Percentiles rank a stretch among this genome's conserved stretches.
Evolutionary conservation across 2,329 filamentous ascomycete genomes (phyloP).

Genomic region (Colletotrichum abscissum): DNA sequence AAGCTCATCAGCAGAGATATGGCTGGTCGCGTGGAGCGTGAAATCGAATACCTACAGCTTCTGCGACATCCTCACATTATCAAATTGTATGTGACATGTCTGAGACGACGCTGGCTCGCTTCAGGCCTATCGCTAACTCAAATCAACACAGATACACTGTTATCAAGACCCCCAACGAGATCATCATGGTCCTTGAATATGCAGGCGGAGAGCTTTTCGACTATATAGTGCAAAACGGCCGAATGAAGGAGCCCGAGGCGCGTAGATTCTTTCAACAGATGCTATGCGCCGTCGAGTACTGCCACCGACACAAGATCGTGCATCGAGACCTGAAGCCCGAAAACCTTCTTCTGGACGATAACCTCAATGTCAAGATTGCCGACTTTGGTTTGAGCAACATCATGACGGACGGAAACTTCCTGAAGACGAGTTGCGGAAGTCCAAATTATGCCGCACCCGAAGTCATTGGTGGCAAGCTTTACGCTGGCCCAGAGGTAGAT

Average conservation of each 20-base stretch:
- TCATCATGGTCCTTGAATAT: conserved; percentile 99
- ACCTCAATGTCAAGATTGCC: conserved; percentile 98
- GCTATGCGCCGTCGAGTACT: conserved; percentile 98
- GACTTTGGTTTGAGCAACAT: conserved; percentile 99
- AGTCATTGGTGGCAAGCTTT: conserved; percentile 97
- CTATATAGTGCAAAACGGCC: conserved; percentile 94
- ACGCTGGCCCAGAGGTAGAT: conserved; percentile 96
- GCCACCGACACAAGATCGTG: conserved; percentile 98
- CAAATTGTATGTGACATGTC: conserved; percentile 77
- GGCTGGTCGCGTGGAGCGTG: conserved; percentile 95
- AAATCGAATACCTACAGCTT: conserved; percentile 97
- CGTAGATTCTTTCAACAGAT: conserved; percentile 99
- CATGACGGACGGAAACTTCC: conserved; percentile 99
- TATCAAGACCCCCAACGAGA: conserved; percentile 92
- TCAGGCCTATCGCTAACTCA: conserved; percentile 1
- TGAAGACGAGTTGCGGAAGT: conserved; percentile 98
- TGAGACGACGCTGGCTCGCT: neutral
- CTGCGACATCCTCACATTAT: conserved; percentile 98
- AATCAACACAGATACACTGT: conserved; percentile 81
- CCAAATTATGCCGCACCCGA: conserved; percentile 98
- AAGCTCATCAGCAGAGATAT: conserved; percentile 97
- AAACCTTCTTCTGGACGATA: conserved; percentile 93
- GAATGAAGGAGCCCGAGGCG: conserved; percentile 91
- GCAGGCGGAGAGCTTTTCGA: conserved; percentile 97
- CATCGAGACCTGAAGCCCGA: conserved; percentile 98